Conservation (phyloP, 2,329 filamentous ascomycete genomes). For the Pseudocercospora eumusae region DNA sequence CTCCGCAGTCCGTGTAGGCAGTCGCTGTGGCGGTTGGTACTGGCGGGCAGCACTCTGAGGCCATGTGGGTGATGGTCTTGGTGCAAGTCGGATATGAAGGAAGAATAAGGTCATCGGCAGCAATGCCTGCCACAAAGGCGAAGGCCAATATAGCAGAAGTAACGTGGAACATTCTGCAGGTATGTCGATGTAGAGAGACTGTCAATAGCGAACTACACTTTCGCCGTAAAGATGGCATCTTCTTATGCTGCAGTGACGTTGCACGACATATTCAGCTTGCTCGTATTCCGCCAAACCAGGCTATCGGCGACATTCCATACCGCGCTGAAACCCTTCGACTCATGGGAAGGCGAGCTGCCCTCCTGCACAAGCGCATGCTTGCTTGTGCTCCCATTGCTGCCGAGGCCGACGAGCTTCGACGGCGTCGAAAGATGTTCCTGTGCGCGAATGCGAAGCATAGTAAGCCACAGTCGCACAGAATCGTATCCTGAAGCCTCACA, state of each 20-base stretch:
- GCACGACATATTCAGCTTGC: not conserved
- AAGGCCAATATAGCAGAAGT: not conserved
- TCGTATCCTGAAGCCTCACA: not conserved
- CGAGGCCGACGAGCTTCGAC: not conserved
- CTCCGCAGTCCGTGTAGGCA: slow-evolving; percentile 10
- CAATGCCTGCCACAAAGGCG: not conserved
- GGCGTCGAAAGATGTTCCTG: too few species aligned
- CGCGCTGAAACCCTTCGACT: slow-evolving; percentile 7
- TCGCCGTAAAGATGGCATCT: not conserved
- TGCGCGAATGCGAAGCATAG: not conserved
- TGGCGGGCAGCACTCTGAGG: slow-evolving; percentile 17
- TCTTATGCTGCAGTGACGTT: not conserved
- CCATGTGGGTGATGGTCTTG: slow-evolving; percentile 7
- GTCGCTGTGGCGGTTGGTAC: slow-evolving; percentile 11
- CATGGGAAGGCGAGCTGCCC: not conserved
- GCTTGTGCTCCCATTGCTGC: not conserved
- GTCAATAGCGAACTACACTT: not conserved
- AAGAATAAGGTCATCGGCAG: not conserved
- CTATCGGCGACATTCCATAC: slow-evolving; percentile 7
- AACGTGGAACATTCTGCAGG: not conserved
- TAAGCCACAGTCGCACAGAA: not conserved
- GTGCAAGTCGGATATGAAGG: slow-evolving; percentile 11
- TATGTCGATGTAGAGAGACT: not conserved
- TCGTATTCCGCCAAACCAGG: not conserved
- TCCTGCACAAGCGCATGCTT: not conserved